Evolutionary conservation across 345 rosid genomes (phyloP), one percentile per base, ranked within the genome.

Genomic region (Cardamine resedifolia): DNA sequence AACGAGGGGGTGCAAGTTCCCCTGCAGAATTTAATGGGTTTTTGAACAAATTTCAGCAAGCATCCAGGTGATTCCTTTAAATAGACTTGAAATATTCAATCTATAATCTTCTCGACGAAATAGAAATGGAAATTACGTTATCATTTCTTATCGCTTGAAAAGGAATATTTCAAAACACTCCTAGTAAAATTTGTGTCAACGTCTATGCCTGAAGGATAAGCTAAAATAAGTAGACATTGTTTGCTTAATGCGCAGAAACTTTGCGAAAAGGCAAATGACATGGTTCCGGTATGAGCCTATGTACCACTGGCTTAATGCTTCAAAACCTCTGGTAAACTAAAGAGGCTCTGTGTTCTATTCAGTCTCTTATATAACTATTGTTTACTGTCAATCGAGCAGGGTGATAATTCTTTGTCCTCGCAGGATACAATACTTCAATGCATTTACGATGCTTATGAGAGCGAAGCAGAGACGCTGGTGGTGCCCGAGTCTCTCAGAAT

Each of bases 301-400:
- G 66, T 94, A 94, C 82, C 86, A 91, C 43, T 94, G 98, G 98
- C 88, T 94, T 27, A 77, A 90, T 79, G 98, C 97, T 75, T 88
- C 98, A 55, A 82, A 67, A 75, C 92, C 97, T 24, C 66, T 90
- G 91, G 97, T 94, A 11, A 21, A 12, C 45, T 28, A 16, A 23
- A 49, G 9, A 16, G 14, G 1, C 31, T 30, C 19, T 51, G 14
- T 61, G 3, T 48, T 45, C 45, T 56, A 19, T 64, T 55, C 47
- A 34, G 0, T 28, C 27, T 49, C 39, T 38, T 58, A 12, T 23
- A 6, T 55, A 18, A 43, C 70, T 45, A 55, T 55, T 14, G 66
- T 34, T 66, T 60, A 41, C 34, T 47, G 31, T 36, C 38, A 63
- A 45, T 23, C 19, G 9, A 73, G 48, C 26, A 4, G 10, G 16